Percentiles rank a stretch among this genome's conserved stretches.
Evolutionary conservation across 2,329 filamentous ascomycete genomes (phyloP).

Genomic region (Chaetomium sp.): DNA sequence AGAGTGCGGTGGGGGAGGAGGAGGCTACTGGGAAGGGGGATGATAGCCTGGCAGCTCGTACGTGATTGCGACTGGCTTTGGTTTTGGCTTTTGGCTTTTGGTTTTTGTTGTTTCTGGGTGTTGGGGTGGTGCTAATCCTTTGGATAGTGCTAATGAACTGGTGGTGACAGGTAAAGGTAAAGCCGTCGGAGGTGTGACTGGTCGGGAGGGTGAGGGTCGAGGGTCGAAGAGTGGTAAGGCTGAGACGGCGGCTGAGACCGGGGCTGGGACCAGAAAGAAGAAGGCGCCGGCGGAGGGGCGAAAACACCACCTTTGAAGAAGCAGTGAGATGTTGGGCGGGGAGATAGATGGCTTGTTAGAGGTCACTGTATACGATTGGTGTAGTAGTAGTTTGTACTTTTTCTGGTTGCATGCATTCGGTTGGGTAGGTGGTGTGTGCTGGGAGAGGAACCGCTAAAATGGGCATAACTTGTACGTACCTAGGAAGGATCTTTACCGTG

Average conservation of each 20-base stretch:
- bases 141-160: background rate
- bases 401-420: background rate
- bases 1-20: background rate
- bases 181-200: background rate
- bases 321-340: constrained; percentile 20
- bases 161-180: background rate
- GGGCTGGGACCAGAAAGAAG: background rate
- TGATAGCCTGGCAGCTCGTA: background rate
- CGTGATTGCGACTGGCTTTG: background rate
- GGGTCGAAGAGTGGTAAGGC: background rate
- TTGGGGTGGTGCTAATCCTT: background rate
- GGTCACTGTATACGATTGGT: background rate
- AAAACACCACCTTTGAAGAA: background rate
- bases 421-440: background rate
- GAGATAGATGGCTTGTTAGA: constrained; percentile 18
- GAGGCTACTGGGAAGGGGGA: background rate
- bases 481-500: background rate
- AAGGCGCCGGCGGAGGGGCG: background rate
- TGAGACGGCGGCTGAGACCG: background rate
- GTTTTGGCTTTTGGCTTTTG: background rate
- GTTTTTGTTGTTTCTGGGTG: background rate
- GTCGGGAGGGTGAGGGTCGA: background rate
- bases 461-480: background rate
- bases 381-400: background rate
- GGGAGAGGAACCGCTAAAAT: background rate